phyloP scores from a whole-genome alignment of 2,329 filamentous ascomycete species.

The Apiospora saccharicola region DNA sequence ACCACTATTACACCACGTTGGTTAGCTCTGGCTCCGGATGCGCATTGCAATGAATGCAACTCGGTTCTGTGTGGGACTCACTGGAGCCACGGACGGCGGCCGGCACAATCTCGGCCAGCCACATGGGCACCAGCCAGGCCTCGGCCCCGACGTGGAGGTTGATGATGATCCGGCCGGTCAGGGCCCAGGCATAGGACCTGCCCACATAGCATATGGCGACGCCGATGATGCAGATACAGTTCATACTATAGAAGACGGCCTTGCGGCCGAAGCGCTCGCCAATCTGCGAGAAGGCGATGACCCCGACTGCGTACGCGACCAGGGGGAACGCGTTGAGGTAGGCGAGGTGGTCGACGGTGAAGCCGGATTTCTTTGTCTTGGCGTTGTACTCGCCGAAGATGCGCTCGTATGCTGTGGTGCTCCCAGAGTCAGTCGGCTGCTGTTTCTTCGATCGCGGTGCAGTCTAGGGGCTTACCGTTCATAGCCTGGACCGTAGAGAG shows the following conservation, averaged over 20 bases:
- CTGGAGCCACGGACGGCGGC: not conserved
- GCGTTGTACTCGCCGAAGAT: not conserved
- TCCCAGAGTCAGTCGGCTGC: not conserved
- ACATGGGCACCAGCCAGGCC: not conserved
- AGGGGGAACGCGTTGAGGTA: not conserved
- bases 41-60: no score
- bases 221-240: conserved; percentile 16
- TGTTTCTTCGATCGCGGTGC: not conserved
- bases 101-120: not conserved
- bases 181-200: not conserved
- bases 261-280: not conserved
- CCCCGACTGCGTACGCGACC: not conserved
- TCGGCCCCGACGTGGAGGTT: conserved; percentile 9
- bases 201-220: not conserved
- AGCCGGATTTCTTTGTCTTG: not conserved
- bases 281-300: not conserved
- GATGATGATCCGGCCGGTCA: not conserved
- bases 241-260: conserved; percentile 3
- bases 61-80: no score
- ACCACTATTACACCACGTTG: not conserved
- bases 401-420: not conserved
- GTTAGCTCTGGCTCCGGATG: not conserved
- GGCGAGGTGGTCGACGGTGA: not conserved
- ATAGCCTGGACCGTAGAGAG: not conserved
- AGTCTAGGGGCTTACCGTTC: not conserved